Conservation (phyloP, 2,329 filamentous ascomycete genomes). For the Nannizzia gypsea region DNA sequence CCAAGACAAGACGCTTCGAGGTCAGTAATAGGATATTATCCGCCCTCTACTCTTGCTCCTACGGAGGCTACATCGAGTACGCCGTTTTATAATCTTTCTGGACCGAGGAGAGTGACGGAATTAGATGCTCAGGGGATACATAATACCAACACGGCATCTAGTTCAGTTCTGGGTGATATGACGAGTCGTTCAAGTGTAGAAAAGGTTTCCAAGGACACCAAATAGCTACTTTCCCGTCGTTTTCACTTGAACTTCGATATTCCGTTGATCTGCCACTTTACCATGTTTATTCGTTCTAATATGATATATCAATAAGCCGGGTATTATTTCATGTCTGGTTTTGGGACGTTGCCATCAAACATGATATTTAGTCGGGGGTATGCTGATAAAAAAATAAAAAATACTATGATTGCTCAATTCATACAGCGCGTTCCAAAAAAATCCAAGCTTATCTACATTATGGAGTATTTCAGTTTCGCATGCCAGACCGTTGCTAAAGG, state of each 20-base stretch:
- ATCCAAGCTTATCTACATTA: not conserved
- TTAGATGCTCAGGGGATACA: not conserved
- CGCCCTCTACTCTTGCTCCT: not conserved
- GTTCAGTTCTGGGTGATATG: not conserved
- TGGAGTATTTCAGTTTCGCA: not conserved
- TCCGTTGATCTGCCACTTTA: no score
- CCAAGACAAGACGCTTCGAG: not conserved
- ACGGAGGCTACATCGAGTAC: not conserved
- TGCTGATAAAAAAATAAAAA: not conserved
- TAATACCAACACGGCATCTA: not conserved
- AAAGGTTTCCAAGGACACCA: not conserved
- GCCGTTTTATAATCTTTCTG: not conserved
- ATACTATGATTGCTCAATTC: not conserved
- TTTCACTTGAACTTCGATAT: not conserved
- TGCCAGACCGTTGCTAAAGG: not conserved
- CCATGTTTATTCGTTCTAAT: no score
- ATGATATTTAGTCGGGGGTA: not conserved
- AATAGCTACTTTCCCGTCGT: not conserved
- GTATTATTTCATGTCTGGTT: no score
- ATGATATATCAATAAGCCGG: no score
- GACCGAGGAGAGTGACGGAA: not conserved
- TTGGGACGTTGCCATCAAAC: no score
- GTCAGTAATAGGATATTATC: not conserved
- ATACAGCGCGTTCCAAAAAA: not conserved
- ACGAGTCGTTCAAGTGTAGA: not conserved